Conservation (phyloP, 495 filamentous ascomycete species). For the Astrothelium subdiscretum region DNA sequence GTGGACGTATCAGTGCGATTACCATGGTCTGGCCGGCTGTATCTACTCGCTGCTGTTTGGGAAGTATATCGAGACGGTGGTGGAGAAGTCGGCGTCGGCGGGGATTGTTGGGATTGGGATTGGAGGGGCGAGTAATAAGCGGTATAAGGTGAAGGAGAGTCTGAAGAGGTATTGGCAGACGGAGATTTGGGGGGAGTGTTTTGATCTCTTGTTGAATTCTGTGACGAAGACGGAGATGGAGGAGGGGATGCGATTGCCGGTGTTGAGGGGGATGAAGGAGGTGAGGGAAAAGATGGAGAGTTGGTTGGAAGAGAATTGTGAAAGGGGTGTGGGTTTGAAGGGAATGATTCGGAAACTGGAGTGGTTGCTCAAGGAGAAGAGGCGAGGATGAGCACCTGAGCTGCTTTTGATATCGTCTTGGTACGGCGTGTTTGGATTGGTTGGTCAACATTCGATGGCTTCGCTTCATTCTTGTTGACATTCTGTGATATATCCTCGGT, state of each 20-base stretch:
- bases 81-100: slow-evolving; percentile 26
- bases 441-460: too few relatives aligned
- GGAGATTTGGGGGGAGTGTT: slow-evolving; percentile 74
- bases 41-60: slow-evolving; percentile 84
- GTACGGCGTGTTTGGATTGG: neutral
- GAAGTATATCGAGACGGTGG: slow-evolving; percentile 76
- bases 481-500: neutral
- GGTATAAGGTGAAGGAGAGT: slow-evolving; percentile 59
- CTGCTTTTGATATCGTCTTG: neutral
- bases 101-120: slow-evolving; percentile 10
- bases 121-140: slow-evolving; percentile 40
- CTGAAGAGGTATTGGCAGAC: slow-evolving; percentile 93
- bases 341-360: slow-evolving; percentile 52
- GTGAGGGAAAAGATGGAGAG: slow-evolving; percentile 70
- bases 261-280: slow-evolving; percentile 49
- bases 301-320: slow-evolving; percentile 70
- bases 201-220: slow-evolving; percentile 83
- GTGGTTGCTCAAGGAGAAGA: slow-evolving; percentile 52
- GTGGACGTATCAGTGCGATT: slow-evolving; percentile 95
- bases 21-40: slow-evolving; percentile 79
- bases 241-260: slow-evolving; percentile 50
- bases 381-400: slow-evolving; percentile 19
- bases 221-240: slow-evolving; percentile 47
- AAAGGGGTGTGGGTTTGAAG: slow-evolving; percentile 62
- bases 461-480: neutral